Conservation (phyloP, 2,329 filamentous ascomycete species). For the Neofusicoccum sp. region DNA sequence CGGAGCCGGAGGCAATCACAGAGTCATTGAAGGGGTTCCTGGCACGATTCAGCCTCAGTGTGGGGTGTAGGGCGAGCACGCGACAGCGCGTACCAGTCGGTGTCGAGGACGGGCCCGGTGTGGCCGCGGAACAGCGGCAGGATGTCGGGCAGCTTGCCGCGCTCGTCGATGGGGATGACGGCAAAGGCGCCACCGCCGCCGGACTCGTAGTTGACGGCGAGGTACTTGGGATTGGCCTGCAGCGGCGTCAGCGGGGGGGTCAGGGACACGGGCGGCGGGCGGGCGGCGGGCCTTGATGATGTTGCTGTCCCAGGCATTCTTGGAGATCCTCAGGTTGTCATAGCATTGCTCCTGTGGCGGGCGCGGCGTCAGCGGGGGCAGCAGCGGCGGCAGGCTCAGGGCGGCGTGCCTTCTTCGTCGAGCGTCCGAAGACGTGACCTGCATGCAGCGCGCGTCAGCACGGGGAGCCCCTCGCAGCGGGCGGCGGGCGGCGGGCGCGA, state of each 20-base stretch:
- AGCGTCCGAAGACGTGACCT: conserved; percentile 98
- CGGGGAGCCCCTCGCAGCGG: conserved; percentile 25
- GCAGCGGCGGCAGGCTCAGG: not conserved
- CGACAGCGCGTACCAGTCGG: conserved; percentile 70
- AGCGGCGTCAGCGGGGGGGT: conserved; percentile 27
- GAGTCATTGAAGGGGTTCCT: conserved; percentile 97
- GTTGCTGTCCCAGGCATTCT: conserved; percentile 99
- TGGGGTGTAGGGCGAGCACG: not conserved
- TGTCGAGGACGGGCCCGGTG: conserved; percentile 92
- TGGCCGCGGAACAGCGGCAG: conserved; percentile 95
- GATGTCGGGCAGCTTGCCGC: conserved; percentile 84
- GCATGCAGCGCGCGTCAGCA: conserved; percentile 29
- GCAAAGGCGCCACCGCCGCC: conserved; percentile 95
- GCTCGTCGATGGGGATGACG: conserved; percentile 86
- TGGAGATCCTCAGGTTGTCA: conserved; percentile 94
- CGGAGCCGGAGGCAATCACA: conserved; percentile 87
- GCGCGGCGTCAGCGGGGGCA: conserved; percentile 20
- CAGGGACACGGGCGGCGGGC: conserved; percentile 27
- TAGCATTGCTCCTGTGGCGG: conserved; percentile 79
- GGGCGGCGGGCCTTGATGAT: conserved; percentile 75
- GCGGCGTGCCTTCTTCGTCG: conserved; percentile 71
- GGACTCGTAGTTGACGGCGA: conserved; percentile 98
- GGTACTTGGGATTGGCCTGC: conserved; percentile 90
- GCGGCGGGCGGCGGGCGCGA: conserved; percentile 25
- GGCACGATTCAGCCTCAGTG: conserved; percentile 18